Evolutionary conservation across 2,329 filamentous ascomycete species (phyloP).

Genomic region (Tricladium varicosporioides): DNA sequence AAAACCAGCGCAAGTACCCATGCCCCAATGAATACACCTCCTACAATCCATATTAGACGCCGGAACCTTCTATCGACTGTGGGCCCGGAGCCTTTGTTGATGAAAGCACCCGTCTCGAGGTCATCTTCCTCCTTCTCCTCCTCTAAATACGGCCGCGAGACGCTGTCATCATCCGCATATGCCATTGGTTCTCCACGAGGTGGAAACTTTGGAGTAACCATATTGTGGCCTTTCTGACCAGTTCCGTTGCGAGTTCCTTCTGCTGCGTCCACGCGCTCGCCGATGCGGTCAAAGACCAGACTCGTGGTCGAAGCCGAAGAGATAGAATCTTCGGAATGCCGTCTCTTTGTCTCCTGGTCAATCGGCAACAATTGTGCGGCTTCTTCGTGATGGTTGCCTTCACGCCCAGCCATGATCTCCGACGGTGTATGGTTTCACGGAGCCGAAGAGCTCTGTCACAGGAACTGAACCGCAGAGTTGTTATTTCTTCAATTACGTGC

Average conservation of each 20-base stretch:
- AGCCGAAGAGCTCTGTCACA: slow-evolving; percentile 14
- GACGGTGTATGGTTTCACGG: slow-evolving; percentile 23
- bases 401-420: slow-evolving; percentile 31
- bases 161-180: slow-evolving; percentile 30
- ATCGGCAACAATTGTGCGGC: slow-evolving; percentile 26
- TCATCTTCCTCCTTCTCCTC: slow-evolving; percentile 41
- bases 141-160: slow-evolving; percentile 19
- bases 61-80: slow-evolving; percentile 65
- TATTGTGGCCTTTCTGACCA: slow-evolving; percentile 22
- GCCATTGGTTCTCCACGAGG: slow-evolving; percentile 23
- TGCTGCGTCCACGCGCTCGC: slow-evolving; percentile 43
- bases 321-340: slow-evolving; percentile 46
- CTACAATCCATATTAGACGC: slow-evolving; percentile 53
- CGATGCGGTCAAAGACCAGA: slow-evolving; percentile 74
- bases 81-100: slow-evolving; percentile 40
- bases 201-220: slow-evolving; percentile 30
- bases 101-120: slow-evolving; percentile 43
- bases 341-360: slow-evolving; percentile 15
- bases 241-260: slow-evolving; percentile 12
- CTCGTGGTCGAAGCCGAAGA: slow-evolving; percentile 84
- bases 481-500: slow-evolving; percentile 1
- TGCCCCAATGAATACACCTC: slow-evolving; percentile 58
- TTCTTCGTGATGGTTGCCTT: slow-evolving; percentile 23
- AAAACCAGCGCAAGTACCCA: slow-evolving; percentile 68
- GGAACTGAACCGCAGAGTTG: slow-evolving; percentile 6